Percentiles rank a stretch among this genome's conserved stretches.
Conservation (phyloP, 495 filamentous ascomycete genomes). For the Podospora comata region DNA sequence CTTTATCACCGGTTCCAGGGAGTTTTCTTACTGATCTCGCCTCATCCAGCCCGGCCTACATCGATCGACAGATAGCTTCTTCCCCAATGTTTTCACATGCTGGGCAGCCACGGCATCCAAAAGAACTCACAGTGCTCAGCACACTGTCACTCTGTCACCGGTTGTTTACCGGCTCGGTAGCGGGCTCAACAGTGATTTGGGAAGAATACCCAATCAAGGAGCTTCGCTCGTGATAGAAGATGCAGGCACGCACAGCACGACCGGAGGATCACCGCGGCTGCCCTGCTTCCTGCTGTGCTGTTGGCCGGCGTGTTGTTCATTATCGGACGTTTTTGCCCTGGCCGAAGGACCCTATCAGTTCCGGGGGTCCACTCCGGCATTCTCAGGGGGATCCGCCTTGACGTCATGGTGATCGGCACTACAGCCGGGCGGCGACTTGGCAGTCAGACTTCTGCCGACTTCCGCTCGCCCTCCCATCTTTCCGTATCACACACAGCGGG, state of each 20-base stretch:
- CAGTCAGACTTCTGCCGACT: conserved; percentile 15
- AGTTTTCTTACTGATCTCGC: neutral
- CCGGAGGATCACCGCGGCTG: neutral
- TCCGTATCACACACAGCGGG: neutral
- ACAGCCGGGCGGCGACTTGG: conserved; percentile 21
- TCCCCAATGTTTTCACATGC: conserved; percentile 12
- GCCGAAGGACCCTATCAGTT: neutral
- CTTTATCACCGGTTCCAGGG: too few species aligned
- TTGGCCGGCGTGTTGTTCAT: neutral
- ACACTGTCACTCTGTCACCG: conserved; percentile 5
- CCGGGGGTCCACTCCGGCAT: conserved; percentile 14
- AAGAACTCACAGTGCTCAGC: conserved; percentile 12
- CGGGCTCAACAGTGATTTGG: neutral
- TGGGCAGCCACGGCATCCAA: neutral
- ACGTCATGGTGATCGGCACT: conserved; percentile 27
- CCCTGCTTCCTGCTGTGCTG: neutral
- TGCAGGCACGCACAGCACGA: neutral
- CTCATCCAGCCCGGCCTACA: neutral
- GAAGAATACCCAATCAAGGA: neutral
- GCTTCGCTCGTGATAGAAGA: neutral
- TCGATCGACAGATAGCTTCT: conserved; percentile 6
- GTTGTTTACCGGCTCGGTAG: neutral
- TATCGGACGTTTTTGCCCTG: neutral
- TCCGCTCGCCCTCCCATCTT: neutral
- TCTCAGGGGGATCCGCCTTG: conserved; percentile 16